Conservation (phyloP, 345 rosid species). For the Corymbia maculata region DNA sequence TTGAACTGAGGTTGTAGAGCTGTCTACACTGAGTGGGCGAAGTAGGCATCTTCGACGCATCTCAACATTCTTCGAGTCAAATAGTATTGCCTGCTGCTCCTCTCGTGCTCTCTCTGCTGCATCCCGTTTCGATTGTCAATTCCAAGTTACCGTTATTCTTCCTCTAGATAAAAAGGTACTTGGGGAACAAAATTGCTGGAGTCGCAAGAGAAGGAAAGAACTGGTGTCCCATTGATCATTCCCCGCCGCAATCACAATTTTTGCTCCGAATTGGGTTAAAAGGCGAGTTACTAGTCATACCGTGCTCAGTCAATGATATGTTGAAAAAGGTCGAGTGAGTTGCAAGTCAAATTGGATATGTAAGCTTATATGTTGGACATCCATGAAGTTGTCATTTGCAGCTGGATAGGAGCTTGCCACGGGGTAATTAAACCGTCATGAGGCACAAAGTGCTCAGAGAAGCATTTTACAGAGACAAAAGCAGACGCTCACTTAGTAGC, state of each 20-base stretch:
- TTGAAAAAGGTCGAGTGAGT: not conserved
- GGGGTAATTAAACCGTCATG: not conserved
- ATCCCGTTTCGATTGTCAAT: not conserved
- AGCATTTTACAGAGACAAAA: not conserved
- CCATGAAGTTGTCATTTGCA: not conserved
- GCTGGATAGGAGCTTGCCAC: not conserved
- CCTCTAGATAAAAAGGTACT: not conserved
- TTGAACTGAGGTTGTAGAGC: not conserved
- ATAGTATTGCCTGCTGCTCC: not conserved
- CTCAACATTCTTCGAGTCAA: not conserved
- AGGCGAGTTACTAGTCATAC: not conserved
- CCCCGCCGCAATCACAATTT: not conserved
- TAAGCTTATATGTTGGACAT: not conserved
- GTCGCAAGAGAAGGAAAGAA: not conserved
- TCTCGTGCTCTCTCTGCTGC: not conserved
- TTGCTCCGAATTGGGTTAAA: not conserved
- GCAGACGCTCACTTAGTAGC: not conserved
- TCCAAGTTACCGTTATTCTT: not conserved
- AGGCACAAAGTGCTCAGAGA: not conserved
- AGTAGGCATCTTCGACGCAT: no score
- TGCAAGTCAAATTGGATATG: not conserved
- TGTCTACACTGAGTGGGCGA: not conserved
- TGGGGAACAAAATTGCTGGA: no score
- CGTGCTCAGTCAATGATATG: not conserved
- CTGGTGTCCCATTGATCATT: not conserved